Evolutionary conservation across 2,329 filamentous ascomycete genomes (phyloP).

Genomic region (Didymosphaeria variabile): DNA sequence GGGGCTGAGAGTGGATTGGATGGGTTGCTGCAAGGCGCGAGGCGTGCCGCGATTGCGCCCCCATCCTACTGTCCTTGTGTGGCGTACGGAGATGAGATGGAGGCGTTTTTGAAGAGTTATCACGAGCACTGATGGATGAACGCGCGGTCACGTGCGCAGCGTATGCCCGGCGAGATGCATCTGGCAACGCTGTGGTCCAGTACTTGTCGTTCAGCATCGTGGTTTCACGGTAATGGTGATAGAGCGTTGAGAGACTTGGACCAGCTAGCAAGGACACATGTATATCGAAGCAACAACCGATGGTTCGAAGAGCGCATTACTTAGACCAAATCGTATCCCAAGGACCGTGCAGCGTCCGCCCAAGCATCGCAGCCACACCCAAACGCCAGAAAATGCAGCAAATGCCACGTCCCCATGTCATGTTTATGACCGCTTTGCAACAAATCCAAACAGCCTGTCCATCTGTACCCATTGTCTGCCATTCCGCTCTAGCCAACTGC

Average conservation of each 20-base stretch:
- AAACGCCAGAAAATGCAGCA: constrained; percentile 6
- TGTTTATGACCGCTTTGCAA: constrained; percentile 41
- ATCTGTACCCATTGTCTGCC: constrained; percentile 93
- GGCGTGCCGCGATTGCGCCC: neutral
- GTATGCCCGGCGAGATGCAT: too few species aligned
- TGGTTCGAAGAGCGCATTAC: neutral
- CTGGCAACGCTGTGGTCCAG: too few species aligned
- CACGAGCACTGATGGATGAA: neutral
- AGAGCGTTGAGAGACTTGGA: too few species aligned
- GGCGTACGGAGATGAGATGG: neutral
- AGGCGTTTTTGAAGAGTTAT: neutral
- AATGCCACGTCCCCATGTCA: neutral
- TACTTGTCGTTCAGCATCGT: too few species aligned
- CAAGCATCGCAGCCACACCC: neutral
- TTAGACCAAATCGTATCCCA: neutral
- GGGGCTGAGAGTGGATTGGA: neutral
- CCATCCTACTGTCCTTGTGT: neutral
- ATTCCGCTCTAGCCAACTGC: constrained; percentile 86
- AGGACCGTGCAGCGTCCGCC: neutral
- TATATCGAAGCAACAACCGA: neutral
- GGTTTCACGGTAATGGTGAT: too few species aligned
- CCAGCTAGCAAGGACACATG: too few species aligned
- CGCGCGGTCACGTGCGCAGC: too few species aligned
- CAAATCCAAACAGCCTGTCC: constrained; percentile 81
- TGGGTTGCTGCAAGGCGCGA: neutral